Evolutionary conservation across 352 stramenopile species (phyloP).

Genomic region (Peronospora tabacina): DNA sequence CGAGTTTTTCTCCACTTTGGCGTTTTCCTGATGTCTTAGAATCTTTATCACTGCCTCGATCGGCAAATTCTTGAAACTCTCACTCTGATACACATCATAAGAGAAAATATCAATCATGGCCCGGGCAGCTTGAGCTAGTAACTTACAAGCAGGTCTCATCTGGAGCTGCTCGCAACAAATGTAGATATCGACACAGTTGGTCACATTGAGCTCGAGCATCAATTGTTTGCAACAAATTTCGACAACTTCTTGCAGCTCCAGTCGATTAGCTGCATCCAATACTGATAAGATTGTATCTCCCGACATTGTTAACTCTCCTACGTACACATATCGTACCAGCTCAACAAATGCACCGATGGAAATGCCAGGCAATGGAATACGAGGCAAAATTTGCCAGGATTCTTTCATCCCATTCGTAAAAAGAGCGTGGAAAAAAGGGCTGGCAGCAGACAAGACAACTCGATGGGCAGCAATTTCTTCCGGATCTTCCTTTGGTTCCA

Average conservation of each 20-base stretch:
- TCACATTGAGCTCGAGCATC: constrained; percentile 54
- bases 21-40: constrained; percentile 30
- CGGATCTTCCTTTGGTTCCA: constrained; percentile 13
- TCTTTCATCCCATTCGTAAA: constrained; percentile 77
- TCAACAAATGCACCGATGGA: constrained; percentile 36
- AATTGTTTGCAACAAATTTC: constrained; percentile 68
- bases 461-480: constrained; percentile 46
- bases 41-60: constrained; percentile 37
- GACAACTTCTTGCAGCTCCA: constrained; percentile 63
- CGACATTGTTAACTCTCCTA: constrained; percentile 43
- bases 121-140: constrained; percentile 46
- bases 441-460: constrained; percentile 50
- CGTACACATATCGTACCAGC: constrained; percentile 64
- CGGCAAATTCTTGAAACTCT: constrained; percentile 51
- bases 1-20: not conserved
- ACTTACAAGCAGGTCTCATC: constrained; percentile 37
- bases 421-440: constrained; percentile 65
- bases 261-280: constrained; percentile 54
- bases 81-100: constrained; percentile 41
- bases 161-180: constrained; percentile 52
- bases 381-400: constrained; percentile 15
- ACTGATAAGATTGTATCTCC: constrained; percentile 58
- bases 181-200: constrained; percentile 72
- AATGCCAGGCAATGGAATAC: constrained; percentile 51
- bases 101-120: constrained; percentile 65